Evolutionary conservation across 1,284 basidiomycete species (phyloP).

Genomic region (Porodaedalea pini): DNA sequence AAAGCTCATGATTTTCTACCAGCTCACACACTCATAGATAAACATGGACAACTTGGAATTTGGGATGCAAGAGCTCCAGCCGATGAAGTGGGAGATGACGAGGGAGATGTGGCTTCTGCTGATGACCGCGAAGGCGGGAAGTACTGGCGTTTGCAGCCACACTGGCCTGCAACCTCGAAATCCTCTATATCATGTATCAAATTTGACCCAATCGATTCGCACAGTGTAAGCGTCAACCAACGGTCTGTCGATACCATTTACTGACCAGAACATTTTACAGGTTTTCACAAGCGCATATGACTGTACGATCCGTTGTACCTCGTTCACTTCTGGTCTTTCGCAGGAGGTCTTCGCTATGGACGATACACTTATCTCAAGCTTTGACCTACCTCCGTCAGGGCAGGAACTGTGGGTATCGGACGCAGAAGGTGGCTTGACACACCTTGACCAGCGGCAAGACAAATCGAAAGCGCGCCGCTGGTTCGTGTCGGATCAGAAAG

Average conservation of each 20-base stretch:
- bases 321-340: constrained; percentile 65
- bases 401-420: constrained; percentile 81
- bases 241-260: not conserved
- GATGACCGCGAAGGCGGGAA: constrained; percentile 58
- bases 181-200: constrained; percentile 75
- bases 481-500: constrained; percentile 63
- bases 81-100: constrained; percentile 61
- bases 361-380: constrained; percentile 56
- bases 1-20: constrained; percentile 5
- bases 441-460: constrained; percentile 66
- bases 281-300: constrained; percentile 78
- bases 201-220: constrained; percentile 66
- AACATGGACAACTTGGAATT: constrained; percentile 73
- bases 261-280: constrained; percentile 34
- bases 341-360: constrained; percentile 61
- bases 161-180: constrained; percentile 76
- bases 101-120: constrained; percentile 43
- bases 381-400: constrained; percentile 63
- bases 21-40: constrained; percentile 45
- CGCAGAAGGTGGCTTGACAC: constrained; percentile 59
- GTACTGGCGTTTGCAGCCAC: constrained; percentile 73
- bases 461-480: constrained; percentile 57
- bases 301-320: constrained; percentile 66
- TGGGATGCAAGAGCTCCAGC: constrained; percentile 72
- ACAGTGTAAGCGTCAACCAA: constrained; percentile 48